A percentile compares a stretch with the other conserved stretches of the same genome.
These are phyloP conservation scores for Entomophthora muscae DNA, from an alignment of 371 early-diverging fungal species.

Conservation along the genomic window DNA sequence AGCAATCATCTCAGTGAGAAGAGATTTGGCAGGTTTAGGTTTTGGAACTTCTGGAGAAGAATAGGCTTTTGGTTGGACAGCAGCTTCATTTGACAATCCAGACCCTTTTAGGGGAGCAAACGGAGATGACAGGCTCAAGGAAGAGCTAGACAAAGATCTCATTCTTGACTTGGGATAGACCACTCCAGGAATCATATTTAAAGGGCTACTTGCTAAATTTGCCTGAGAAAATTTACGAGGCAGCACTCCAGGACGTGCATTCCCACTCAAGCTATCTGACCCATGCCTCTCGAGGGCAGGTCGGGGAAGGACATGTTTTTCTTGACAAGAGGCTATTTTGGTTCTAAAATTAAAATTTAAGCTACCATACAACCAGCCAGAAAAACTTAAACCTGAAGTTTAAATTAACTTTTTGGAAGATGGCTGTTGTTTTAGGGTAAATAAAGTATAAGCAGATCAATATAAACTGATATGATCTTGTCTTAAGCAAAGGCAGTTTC, in stretches of 20 bases:
- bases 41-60: too few relatives aligned
- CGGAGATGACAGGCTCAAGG: neutral
- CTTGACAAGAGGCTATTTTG: neutral
- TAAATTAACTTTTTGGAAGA: too few relatives aligned
- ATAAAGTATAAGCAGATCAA: too few relatives aligned
- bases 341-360: too few relatives aligned
- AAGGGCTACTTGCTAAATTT: neutral
- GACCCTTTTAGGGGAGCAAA: neutral
- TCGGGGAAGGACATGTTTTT: neutral
- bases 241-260: neutral
- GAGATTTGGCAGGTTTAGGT: constrained; percentile 21
- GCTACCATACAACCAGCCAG: too few relatives aligned
- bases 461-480: too few relatives aligned
- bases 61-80: constrained; percentile 7
- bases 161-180: constrained; percentile 7
- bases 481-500: too few relatives aligned
- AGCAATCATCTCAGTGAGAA: constrained; percentile 39
- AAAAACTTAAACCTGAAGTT: too few relatives aligned
- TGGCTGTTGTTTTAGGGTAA: too few relatives aligned
- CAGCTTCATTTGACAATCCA: neutral
- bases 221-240: constrained; percentile 3
- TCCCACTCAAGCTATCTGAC: neutral
- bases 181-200: neutral
- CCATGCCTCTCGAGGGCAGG: neutral
- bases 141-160: constrained; percentile 8